Conservation (phyloP, 1,284 basidiomycete genomes). For the Leccinum pallidistipes region DNA sequence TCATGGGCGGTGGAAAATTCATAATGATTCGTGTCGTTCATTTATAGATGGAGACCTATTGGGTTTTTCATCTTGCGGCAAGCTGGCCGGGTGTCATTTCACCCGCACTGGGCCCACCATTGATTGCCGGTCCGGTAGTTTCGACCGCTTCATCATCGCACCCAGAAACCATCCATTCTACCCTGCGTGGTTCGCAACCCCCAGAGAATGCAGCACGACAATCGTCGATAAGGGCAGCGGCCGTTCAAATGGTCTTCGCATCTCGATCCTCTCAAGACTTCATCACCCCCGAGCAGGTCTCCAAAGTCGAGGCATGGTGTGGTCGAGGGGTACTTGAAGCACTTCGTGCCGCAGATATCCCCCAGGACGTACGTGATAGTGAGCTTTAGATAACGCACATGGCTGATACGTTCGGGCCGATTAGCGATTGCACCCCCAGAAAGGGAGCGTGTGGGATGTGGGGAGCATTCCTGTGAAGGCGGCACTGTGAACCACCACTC, state of each 20-base stretch:
- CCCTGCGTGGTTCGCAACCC: constrained; percentile 34
- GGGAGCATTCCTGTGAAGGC: constrained; percentile 6
- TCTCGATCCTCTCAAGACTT: constrained; percentile 73
- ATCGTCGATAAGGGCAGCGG: constrained; percentile 66
- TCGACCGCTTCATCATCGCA: constrained; percentile 25
- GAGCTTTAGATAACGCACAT: not conserved
- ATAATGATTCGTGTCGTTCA: not conserved
- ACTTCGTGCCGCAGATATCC: constrained; percentile 38
- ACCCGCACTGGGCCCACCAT: constrained; percentile 37
- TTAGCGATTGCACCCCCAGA: constrained; percentile 39
- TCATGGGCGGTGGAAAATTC: constrained; percentile 1
- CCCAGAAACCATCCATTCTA: constrained; percentile 28
- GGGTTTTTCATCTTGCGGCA: constrained; percentile 70
- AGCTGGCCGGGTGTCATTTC: constrained; percentile 48
- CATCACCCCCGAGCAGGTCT: constrained; percentile 71
- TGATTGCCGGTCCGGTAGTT: constrained; percentile 46
- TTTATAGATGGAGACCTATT: constrained; percentile 79
- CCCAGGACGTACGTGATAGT: constrained; percentile 43
- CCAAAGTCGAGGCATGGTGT: constrained; percentile 65
- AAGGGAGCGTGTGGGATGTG: constrained; percentile 41
- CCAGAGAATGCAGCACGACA: constrained; percentile 24
- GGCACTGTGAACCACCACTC: constrained; percentile 10
- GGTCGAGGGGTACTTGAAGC: constrained; percentile 54
- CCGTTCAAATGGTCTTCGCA: constrained; percentile 85
- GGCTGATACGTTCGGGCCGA: constrained; percentile 5